Evolutionary conservation across 2,329 filamentous ascomycete species (phyloP), one percentile per base, ranked within the genome.

Genomic region (Lasiodiplodia gonubiensis): DNA sequence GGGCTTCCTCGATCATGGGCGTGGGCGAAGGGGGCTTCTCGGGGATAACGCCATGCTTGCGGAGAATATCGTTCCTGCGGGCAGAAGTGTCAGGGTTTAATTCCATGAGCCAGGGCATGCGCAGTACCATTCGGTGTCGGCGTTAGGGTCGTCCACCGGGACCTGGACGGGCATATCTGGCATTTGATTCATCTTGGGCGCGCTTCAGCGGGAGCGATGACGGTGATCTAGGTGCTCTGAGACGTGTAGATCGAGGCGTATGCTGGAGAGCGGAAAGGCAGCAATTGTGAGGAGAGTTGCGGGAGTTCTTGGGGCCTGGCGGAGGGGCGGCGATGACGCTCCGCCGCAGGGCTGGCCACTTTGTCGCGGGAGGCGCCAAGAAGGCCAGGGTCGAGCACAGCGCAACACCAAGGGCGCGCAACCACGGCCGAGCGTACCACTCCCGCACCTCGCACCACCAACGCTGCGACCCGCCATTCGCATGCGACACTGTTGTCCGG

Each of bases 21-120:
- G 95, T 97, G 2, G 95, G 95, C 54, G 94, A 97, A 3, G 94
- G 93, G 0, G 94, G 93, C 78, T 97, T 98, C 78, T 98, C 94
- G n/a, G 95, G 95, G 70, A 99, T 98, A 72, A 99, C 86, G 71
- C 93, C 93, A 83, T 99, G 93, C 80, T 97, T 96, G 73, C 95
- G 92, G 68, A 99, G 89, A 75, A 99, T 99, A 73, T 99, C 95
- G 79, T 99, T 99, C 94, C 94, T 97, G 72, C 68, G n/a, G 30
- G 30, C 30, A 33, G 54, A 60, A 51, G 52, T 14, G 27, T 64
- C 10, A 68, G 54, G 65, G 67, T 57, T 67, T 53, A 64, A 66
- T 42, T 46, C 66, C 48, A 42, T 37, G 46, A 21, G 61, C 33
- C 8, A 5, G 27, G 51, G 14, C 12, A 35, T 16, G 14, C n/a